These are phyloP conservation scores for Umbelopsis isabellina DNA, from an alignment of 192 early-diverging fungal species.

Conservation along the genomic window DNA sequence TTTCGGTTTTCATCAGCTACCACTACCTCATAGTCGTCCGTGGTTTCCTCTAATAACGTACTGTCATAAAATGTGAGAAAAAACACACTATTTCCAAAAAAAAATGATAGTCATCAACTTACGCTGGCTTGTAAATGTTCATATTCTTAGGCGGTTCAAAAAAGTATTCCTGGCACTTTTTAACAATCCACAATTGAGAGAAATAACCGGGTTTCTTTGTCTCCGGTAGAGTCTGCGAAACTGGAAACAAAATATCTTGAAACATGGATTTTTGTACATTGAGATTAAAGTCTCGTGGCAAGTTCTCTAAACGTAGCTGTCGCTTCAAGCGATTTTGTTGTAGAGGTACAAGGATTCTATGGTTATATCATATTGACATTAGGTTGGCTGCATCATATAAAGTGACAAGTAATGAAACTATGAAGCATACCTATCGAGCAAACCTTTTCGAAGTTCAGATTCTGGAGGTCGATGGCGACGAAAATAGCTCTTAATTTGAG, in stretches of 20 bases:
- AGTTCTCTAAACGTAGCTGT: not conserved
- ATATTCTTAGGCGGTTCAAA: not conserved
- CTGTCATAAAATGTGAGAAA: not conserved
- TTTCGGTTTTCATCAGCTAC: constrained; percentile 37
- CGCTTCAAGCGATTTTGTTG: not conserved
- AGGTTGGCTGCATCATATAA: not conserved
- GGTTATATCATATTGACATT: not conserved
- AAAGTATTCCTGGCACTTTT: constrained; percentile 12
- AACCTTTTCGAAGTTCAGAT: not conserved
- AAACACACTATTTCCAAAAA: not conserved
- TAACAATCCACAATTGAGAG: not conserved
- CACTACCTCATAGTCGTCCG: constrained; percentile 34
- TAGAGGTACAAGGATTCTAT: constrained; percentile 12
- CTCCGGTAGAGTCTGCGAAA: not conserved
- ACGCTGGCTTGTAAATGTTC: not conserved
- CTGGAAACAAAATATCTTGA: constrained; percentile 15
- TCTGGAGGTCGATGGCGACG: constrained; percentile 19
- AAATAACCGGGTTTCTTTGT: not conserved
- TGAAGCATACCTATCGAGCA: not conserved
- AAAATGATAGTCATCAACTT: not conserved
- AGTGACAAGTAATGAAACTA: not conserved
- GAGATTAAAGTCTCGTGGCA: constrained; percentile 1
- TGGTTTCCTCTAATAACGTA: constrained; percentile 17
- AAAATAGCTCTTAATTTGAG: constrained; percentile 38
- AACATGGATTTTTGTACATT: constrained; percentile 15